These are phyloP conservation scores for Alternaria sp. DNA, from an alignment of 2,329 filamentous ascomycete species.

Conservation along the genomic window DNA sequence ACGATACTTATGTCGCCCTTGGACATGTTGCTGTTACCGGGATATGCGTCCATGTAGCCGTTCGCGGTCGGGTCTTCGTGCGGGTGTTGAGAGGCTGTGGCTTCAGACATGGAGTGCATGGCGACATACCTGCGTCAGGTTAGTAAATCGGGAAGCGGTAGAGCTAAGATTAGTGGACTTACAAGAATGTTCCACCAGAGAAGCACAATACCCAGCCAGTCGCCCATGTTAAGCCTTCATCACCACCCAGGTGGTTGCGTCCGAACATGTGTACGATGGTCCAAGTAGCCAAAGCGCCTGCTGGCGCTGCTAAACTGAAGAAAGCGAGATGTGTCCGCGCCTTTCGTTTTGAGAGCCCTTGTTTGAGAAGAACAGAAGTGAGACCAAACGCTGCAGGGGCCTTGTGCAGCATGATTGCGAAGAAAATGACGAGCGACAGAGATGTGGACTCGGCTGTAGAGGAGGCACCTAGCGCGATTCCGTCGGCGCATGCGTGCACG, in stretches of 20 bases:
- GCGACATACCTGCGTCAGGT: constrained; percentile 77
- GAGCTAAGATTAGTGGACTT: constrained; percentile 52
- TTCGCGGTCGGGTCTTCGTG: constrained; percentile 49
- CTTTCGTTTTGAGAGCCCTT: constrained; percentile 85
- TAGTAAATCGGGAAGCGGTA: neutral
- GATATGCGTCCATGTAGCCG: constrained; percentile 61
- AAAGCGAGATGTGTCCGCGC: constrained; percentile 85
- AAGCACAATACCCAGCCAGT: constrained; percentile 95
- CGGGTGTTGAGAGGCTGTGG: constrained; percentile 47
- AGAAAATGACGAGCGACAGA: constrained; percentile 88
- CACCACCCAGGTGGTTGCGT: constrained; percentile 62
- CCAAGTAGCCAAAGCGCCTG: constrained; percentile 85
- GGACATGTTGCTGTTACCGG: constrained; percentile 57
- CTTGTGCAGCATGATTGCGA: constrained; percentile 98
- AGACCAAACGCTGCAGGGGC: constrained; percentile 94
- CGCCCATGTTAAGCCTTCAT: constrained; percentile 77
- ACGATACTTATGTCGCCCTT: constrained; percentile 64
- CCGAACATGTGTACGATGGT: constrained; percentile 76
- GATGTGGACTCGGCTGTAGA: constrained; percentile 64
- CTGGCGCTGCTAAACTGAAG: constrained; percentile 89
- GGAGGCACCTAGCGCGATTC: constrained; percentile 93
- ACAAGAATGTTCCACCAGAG: constrained; percentile 94
- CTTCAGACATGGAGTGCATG: constrained; percentile 97
- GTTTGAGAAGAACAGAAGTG: constrained; percentile 86
- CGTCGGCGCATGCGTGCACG: constrained; percentile 93